phyloP scores from a whole-genome alignment of 2,329 filamentous ascomycete species.

The Aspergillus sp. region DNA sequence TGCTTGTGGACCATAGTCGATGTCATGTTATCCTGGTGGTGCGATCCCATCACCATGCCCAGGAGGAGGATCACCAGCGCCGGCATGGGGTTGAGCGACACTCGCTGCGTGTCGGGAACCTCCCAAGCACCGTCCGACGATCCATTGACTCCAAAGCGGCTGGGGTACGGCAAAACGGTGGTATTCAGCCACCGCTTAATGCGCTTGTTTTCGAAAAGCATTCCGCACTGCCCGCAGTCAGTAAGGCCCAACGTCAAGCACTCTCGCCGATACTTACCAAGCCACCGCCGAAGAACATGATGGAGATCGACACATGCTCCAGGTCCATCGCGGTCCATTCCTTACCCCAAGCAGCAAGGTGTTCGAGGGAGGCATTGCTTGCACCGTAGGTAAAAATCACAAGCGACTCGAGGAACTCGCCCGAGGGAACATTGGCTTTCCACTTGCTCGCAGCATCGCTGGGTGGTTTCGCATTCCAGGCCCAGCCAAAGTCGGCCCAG shows the following conservation, averaged over 20 bases:
- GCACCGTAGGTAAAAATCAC: conserved; percentile 84
- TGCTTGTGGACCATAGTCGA: conserved; percentile 89
- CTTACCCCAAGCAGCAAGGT: conserved; percentile 62
- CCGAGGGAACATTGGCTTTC: conserved; percentile 56
- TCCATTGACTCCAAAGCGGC: conserved; percentile 22
- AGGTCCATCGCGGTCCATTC: conserved; percentile 71
- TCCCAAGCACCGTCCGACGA: conserved; percentile 44
- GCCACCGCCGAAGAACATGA: conserved; percentile 89
- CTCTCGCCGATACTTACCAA: conserved; percentile 44
- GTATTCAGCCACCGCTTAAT: conserved; percentile 52
- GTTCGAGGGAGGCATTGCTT: conserved; percentile 88
- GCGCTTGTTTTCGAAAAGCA: conserved; percentile 69
- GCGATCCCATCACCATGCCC: conserved; percentile 90
- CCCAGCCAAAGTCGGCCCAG: conserved; percentile 87
- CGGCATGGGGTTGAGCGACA: conserved; percentile 82
- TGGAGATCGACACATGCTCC: conserved; percentile 84
- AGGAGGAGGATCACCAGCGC: conserved; percentile 76
- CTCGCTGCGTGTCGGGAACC: conserved; percentile 57
- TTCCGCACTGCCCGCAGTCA: conserved; percentile 50
- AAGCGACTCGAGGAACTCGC: conserved; percentile 81
- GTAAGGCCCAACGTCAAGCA: conserved; percentile 4
- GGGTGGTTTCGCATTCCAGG: conserved; percentile 76
- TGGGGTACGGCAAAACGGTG: conserved; percentile 35
- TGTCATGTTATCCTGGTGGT: conserved; percentile 73
- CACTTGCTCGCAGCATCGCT: conserved; percentile 50